Evolutionary conservation across 176 grass and related monocot species (phyloP).

Genomic region (Alloteropsis semialata): DNA sequence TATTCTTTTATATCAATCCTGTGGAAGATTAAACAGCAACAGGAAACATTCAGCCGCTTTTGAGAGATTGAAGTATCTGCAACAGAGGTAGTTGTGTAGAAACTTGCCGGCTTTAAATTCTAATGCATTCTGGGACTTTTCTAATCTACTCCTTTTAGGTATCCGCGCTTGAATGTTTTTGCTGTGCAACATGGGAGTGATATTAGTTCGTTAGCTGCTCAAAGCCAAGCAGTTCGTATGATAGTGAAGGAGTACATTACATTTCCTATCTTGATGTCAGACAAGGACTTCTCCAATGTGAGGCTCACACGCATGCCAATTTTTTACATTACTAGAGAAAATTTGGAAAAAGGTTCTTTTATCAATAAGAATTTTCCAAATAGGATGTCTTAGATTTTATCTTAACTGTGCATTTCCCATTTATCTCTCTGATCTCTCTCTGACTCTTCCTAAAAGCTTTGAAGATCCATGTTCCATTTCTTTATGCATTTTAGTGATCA

Average conservation of each 20-base stretch:
- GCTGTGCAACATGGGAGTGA: slow-evolving; percentile 44
- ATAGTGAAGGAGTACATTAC: slow-evolving; percentile 45
- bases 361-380: background rate
- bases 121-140: background rate
- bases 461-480: slow-evolving; percentile 1
- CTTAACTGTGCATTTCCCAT: background rate
- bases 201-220: slow-evolving; percentile 36
- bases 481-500: slow-evolving; percentile 4
- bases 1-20: slow-evolving; percentile 37
- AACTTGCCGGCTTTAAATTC: background rate
- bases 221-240: slow-evolving; percentile 27
- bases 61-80: slow-evolving; percentile 54
- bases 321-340: background rate
- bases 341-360: background rate
- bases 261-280: slow-evolving; percentile 54
- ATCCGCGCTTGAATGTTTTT: slow-evolving; percentile 45
- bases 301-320: slow-evolving; percentile 27
- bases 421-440: background rate
- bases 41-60: slow-evolving; percentile 30
- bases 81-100: slow-evolving; percentile 49
- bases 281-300: slow-evolving; percentile 47
- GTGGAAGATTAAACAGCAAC: slow-evolving; percentile 9
- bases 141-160: slow-evolving; percentile 42
- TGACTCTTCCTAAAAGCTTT: background rate
- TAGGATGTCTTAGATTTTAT: background rate